Evolutionary conservation across 805 yeast genomes (phyloP), one percentile per base, ranked within the genome.

Genomic region (Candida endomychidarum): DNA sequence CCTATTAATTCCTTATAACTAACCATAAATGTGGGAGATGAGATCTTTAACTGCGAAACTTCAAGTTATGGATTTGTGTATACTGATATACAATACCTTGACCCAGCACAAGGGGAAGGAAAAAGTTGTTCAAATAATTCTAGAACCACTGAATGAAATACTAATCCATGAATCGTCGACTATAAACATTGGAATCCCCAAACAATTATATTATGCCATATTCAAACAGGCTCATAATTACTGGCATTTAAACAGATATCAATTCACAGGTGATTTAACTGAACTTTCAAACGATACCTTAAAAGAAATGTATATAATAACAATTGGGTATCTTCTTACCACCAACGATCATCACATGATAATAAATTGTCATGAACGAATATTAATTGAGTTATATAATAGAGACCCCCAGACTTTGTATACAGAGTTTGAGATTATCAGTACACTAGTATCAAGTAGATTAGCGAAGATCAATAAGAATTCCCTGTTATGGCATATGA

Each of bases 321-420:
- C 70, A 0, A 34, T 64, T n/a, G 63, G 70, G 2, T 56, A 56
- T 32, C 45, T 69, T 28, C 30, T 60, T 12, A 67, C 72, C 11
- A 63, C 72, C 12, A 64, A 67, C 42, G 75, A 69, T 37, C 57
- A 65, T 47, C 64, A 63, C 38, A 56, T 63, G 12, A 48, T 59
- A 2, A 44, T 65, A 23, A 29, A 42, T 4, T 27, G 58, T 4
- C 74, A 68, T 44, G 65, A 65, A 32, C 25, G 28, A 14, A 44
- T 56, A 1, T 41, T 57, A 2, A 26, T 27, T 23, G 49, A 48
- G 32, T 34, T 58, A 3, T 16, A 15, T 16, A 14, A 25, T 3
- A 36, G 45, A 7, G 53, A 48, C 3, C 12, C 27, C 9, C 23
- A 24, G 9, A 35, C 55, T 18, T 28, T 50, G 12, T 19, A 9